phyloP scores from a whole-genome alignment of 495 filamentous ascomycete genomes.

The Staphylotrichum tortipilum region DNA sequence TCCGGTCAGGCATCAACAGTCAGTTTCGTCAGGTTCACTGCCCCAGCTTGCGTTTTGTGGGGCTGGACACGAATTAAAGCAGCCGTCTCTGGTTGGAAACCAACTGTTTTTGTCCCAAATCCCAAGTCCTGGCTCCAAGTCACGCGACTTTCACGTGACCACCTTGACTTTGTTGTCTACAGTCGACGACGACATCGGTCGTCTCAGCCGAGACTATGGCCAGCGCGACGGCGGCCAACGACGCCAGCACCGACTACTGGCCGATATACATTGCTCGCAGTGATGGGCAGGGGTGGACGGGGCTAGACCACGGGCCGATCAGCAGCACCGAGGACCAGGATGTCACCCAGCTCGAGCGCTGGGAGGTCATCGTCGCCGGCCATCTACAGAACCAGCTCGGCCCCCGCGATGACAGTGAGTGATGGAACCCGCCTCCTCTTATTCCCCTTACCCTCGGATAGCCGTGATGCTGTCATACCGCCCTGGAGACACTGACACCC shows the following conservation, averaged over 20 bases:
- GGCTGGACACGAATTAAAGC: too few species aligned
- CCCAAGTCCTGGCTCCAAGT: neutral
- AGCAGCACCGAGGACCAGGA: constrained; percentile 18
- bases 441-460: too few species aligned
- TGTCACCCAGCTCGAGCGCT: constrained; percentile 22
- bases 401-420: constrained; percentile 16
- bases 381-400: constrained; percentile 21
- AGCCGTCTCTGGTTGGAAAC: too few species aligned
- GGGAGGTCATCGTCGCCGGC: constrained; percentile 26
- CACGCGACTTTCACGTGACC: neutral
- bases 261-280: constrained; percentile 22
- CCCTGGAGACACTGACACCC: constrained; percentile 2
- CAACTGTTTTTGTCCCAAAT: too few species aligned
- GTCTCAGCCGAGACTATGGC: constrained; percentile 1
- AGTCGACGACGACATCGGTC: neutral
- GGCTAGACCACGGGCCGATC: constrained; percentile 19
- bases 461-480: too few species aligned
- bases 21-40: too few species aligned
- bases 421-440: too few species aligned
- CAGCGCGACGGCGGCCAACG: constrained; percentile 5
- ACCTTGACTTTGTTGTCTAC: neutral
- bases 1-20: too few species aligned
- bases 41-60: too few species aligned
- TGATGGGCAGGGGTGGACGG: constrained; percentile 20
- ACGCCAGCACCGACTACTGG: constrained; percentile 16